Percentiles rank a stretch among this genome's conserved stretches.
Evolutionary conservation across 2,329 filamentous ascomycete species (phyloP).

Genomic region (Fusarium illudens): DNA sequence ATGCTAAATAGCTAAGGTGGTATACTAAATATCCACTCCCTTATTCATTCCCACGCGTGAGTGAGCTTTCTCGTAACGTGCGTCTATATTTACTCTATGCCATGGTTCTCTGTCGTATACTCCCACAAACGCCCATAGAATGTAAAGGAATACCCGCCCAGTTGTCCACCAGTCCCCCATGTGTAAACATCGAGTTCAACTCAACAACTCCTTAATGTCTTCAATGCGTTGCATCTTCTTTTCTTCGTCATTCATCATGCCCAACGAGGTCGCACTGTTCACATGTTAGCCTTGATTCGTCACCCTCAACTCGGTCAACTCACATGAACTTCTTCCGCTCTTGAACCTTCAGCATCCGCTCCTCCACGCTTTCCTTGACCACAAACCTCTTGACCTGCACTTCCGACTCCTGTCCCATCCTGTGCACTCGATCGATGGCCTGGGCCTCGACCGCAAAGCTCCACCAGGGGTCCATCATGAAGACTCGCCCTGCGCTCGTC

Average conservation of each 20-base stretch:
- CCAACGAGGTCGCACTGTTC: slow-evolving; percentile 84
- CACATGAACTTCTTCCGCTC: slow-evolving; percentile 96
- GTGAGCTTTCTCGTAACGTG: slow-evolving; percentile 7
- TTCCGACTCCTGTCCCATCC: slow-evolving; percentile 90
- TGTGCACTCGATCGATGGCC: slow-evolving; percentile 95
- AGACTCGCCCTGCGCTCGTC: slow-evolving; percentile 87
- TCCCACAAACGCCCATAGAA: slow-evolving; percentile 27
- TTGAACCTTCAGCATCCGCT: slow-evolving; percentile 92
- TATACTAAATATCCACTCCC: slow-evolving; percentile 12
- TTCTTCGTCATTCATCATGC: slow-evolving; percentile 95
- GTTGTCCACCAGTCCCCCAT: not conserved
- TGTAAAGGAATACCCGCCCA: slow-evolving; percentile 4
- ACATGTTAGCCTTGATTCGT: slow-evolving; percentile 20
- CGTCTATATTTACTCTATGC: slow-evolving; percentile 14
- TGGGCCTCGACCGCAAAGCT: slow-evolving; percentile 96
- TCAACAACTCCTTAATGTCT: slow-evolving; percentile 91
- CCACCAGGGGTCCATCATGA: slow-evolving; percentile 99
- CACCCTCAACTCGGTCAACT: slow-evolving; percentile 52
- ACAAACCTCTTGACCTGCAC: slow-evolving; percentile 91
- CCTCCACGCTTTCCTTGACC: slow-evolving; percentile 89
- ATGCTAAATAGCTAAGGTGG: too few species aligned
- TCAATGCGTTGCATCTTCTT: slow-evolving; percentile 90
- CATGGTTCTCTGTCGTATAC: slow-evolving; percentile 15
- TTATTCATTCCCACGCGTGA: slow-evolving; percentile 11
- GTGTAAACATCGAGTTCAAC: slow-evolving; percentile 49